A percentile compares a stretch with the other conserved stretches of the same genome.
Conservation (phyloP, 495 filamentous ascomycete genomes). For the Neurospora intermedia region DNA sequence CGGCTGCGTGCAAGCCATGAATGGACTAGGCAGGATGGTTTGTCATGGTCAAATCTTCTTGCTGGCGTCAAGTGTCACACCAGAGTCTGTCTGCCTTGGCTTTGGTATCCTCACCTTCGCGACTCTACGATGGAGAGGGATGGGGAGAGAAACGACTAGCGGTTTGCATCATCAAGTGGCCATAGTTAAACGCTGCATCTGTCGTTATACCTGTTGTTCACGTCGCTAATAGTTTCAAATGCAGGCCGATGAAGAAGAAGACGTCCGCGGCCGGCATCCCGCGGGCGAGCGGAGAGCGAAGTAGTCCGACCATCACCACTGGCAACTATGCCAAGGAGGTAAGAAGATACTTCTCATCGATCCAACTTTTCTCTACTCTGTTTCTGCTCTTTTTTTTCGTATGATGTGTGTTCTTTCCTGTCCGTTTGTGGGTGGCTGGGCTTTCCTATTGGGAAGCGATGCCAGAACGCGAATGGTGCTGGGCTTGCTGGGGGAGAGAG, state of each 20-base stretch:
- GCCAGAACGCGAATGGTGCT: not conserved
- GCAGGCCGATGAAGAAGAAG: conserved; percentile 48
- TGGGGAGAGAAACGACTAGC: not conserved
- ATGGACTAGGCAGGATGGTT: not conserved
- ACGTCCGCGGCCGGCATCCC: conserved; percentile 40
- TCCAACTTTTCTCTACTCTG: conserved; percentile 6
- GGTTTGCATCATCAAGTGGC: not conserved
- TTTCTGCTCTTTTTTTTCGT: not conserved
- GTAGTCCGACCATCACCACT: conserved; percentile 34
- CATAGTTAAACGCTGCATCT: not conserved
- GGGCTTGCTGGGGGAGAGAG: not conserved
- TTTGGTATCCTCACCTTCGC: not conserved
- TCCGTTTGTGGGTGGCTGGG: not conserved
- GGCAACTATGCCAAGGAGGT: conserved; percentile 33
- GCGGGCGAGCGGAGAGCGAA: conserved; percentile 39
- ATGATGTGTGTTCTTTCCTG: conserved; percentile 2
- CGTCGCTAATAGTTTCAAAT: conserved; percentile 2
- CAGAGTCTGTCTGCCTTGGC: not conserved
- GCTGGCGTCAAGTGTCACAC: not conserved
- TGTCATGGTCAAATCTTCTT: not conserved
- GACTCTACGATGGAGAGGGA: not conserved
- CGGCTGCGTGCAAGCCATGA: not conserved
- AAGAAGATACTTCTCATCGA: conserved; percentile 15
- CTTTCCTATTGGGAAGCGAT: not conserved
- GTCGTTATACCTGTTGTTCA: not conserved